phyloP scores from a whole-genome alignment of 495 filamentous ascomycete genomes.

The Xylaria castorea region DNA sequence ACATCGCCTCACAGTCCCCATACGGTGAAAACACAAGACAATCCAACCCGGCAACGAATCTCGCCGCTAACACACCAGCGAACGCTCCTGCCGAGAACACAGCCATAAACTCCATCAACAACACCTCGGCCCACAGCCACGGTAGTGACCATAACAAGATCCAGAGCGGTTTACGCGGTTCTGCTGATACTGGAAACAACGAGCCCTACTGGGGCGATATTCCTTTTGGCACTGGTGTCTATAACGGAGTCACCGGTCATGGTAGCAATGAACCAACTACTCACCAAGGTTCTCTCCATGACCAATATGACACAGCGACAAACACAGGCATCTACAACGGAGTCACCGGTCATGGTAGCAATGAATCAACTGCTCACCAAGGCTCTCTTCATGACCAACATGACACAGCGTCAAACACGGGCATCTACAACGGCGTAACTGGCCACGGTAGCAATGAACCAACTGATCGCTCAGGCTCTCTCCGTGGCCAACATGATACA shows the following conservation, averaged over 20 bases:
- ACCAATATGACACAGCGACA: neutral
- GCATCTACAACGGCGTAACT: conserved; percentile 48
- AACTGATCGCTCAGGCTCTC: too few species aligned
- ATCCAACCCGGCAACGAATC: neutral
- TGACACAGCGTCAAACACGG: neutral
- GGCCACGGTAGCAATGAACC: conserved; percentile 53
- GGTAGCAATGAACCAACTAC: conserved; percentile 41
- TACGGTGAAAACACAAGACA: neutral
- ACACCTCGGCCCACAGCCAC: neutral
- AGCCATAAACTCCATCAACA: neutral
- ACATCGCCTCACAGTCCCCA: neutral
- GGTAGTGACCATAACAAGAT: conserved; percentile 20
- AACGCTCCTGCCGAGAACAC: neutral
- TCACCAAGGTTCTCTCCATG: conserved; percentile 24
- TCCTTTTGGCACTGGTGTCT: conserved; percentile 44
- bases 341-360: conserved; percentile 50
- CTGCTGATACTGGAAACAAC: conserved; percentile 19
- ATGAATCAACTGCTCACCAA: conserved; percentile 24
- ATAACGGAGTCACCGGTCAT: conserved; percentile 52
- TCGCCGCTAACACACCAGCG: neutral
- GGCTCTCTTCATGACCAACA: conserved; percentile 22
- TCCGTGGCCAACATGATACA: neutral
- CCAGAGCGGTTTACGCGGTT: conserved; percentile 28
- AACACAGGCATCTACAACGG: conserved; percentile 44
- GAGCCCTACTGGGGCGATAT: conserved; percentile 51